A percentile compares a stretch with the other conserved stretches of the same genome.
phyloP scores from a whole-genome alignment of 441 rosid species.

The Jatropha podagrica region DNA sequence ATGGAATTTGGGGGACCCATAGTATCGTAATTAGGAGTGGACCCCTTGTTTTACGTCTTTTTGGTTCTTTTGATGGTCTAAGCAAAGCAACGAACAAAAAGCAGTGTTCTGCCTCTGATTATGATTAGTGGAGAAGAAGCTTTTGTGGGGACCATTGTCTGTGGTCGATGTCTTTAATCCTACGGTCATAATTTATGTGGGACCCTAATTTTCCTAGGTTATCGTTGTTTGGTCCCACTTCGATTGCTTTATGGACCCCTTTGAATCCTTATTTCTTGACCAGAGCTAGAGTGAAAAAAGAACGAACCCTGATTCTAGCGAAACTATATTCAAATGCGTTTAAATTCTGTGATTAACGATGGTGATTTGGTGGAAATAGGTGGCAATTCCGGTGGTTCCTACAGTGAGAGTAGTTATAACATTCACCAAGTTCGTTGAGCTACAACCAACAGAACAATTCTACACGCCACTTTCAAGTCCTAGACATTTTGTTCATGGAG shows the following conservation, averaged over 20 bases:
- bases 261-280: neutral
- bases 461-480: slow-evolving; percentile 87
- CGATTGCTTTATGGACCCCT: neutral
- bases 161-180: slow-evolving; percentile 18
- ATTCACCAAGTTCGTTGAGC: slow-evolving; percentile 75
- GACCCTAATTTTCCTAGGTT: slow-evolving; percentile 34
- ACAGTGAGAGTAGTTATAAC: slow-evolving; percentile 88
- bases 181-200: slow-evolving; percentile 9
- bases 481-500: slow-evolving; percentile 36
- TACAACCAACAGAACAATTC: slow-evolving; percentile 65
- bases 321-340: neutral
- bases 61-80: slow-evolving; percentile 31
- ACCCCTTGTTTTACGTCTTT: slow-evolving; percentile 20
- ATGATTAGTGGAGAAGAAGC: slow-evolving; percentile 31
- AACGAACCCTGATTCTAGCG: neutral
- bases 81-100: slow-evolving; percentile 27
- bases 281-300: neutral
- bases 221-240: slow-evolving; percentile 10
- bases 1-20: neutral
- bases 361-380: slow-evolving; percentile 42
- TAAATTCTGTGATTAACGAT: neutral
- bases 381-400: slow-evolving; percentile 92
- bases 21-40: slow-evolving; percentile 22
- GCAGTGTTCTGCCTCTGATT: slow-evolving; percentile 3
- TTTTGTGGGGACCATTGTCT: slow-evolving; percentile 32